A percentile compares a stretch with the other conserved stretches of the same genome.
Conservation (phyloP, 257 asterid genomes). For the Penstemon barbatus region DNA sequence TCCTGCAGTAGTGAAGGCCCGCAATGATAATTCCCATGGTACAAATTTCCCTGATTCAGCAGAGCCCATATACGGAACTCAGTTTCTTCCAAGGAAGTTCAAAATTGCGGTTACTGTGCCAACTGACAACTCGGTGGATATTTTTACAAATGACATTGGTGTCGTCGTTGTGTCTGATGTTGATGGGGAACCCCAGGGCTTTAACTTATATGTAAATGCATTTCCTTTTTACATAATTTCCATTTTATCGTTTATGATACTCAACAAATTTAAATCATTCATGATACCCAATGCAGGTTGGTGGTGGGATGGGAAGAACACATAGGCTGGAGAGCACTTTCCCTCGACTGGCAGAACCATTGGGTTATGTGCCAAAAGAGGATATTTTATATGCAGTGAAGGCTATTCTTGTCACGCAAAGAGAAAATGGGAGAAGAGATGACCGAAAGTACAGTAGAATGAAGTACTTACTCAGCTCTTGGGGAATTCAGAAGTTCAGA, state of each 20-base stretch:
- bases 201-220: constrained; percentile 71
- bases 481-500: constrained; percentile 97
- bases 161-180: constrained; percentile 73
- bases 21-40: constrained; percentile 87
- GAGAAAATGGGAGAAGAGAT: constrained; percentile 97
- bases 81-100: constrained; percentile 97
- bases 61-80: constrained; percentile 97
- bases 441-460: constrained; percentile 95
- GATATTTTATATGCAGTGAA: constrained; percentile 88
- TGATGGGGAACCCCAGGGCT: constrained; percentile 94
- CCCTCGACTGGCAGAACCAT: constrained; percentile 83
- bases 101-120: constrained; percentile 95
- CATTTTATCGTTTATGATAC: constrained; percentile 14
- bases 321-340: constrained; percentile 85
- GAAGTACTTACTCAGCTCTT: constrained; percentile 88
- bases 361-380: constrained; percentile 94
- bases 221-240: constrained; percentile 20
- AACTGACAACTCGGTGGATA: constrained; percentile 86
- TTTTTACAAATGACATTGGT: constrained; percentile 92
- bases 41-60: constrained; percentile 89
- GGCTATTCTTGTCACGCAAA: constrained; percentile 90
- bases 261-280: constrained; percentile 4
- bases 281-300: constrained; percentile 67
- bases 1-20: constrained; percentile 82
- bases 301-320: constrained; percentile 99